These are phyloP conservation scores for Herpetomonas samuelpessoai DNA, from an alignment of 208 protist species.

Conservation along the genomic window DNA sequence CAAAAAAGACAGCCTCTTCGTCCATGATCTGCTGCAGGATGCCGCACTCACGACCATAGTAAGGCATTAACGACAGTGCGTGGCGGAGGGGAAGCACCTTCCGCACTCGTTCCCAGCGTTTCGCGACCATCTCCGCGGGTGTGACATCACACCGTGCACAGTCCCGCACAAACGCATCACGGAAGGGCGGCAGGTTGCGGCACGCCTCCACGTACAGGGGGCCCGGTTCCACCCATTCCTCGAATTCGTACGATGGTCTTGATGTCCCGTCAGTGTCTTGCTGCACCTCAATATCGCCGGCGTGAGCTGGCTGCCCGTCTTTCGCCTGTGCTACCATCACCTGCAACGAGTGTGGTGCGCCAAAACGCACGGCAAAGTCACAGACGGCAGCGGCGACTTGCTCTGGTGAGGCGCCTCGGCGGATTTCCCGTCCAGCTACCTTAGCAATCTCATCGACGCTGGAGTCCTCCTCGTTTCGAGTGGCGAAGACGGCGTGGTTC, in stretches of 20 bases:
- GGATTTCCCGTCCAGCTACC: constrained; percentile 49
- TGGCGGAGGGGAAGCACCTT: constrained; percentile 47
- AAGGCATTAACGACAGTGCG: constrained; percentile 32
- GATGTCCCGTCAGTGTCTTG: neutral
- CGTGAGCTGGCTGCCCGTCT: neutral
- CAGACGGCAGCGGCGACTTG: constrained; percentile 62
- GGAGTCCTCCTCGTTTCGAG: constrained; percentile 47
- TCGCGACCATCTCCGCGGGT: constrained; percentile 41
- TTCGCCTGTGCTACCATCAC: constrained; percentile 66
- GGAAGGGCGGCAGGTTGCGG: constrained; percentile 32
- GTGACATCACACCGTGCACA: constrained; percentile 56
- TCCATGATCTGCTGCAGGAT: constrained; percentile 74
- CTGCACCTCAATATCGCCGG: neutral
- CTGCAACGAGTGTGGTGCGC: constrained; percentile 66
- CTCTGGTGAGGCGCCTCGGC: constrained; percentile 30
- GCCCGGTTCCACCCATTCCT: constrained; percentile 62
- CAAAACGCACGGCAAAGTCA: constrained; percentile 77
- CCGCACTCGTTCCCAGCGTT: constrained; percentile 56
- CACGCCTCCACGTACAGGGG: constrained; percentile 69
- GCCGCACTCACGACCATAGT: constrained; percentile 68
- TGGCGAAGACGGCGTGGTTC: constrained; percentile 77
- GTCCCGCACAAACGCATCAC: constrained; percentile 37
- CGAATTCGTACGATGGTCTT: constrained; percentile 11
- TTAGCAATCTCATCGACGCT: constrained; percentile 78
- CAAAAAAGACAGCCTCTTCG: constrained; percentile 71